Base-by-base conservation (phyloP, 345 rosid species). In the Bruguiera gymnorhiza region DNA sequence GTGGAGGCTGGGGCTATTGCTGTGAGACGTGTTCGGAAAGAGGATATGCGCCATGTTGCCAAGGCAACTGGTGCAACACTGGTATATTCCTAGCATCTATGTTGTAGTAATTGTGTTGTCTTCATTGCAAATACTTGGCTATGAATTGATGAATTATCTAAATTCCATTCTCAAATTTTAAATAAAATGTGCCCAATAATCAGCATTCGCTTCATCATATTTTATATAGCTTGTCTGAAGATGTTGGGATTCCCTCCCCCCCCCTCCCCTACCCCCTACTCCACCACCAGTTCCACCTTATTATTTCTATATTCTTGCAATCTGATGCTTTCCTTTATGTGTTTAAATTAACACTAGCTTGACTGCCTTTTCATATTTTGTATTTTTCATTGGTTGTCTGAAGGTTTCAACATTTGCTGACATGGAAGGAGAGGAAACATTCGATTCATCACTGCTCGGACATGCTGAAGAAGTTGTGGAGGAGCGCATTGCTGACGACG, bases 371-470 rank as follows among this genome's bases (percentile, higher is more conserved):
- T 43, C 50, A 32, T 74, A 62, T 24, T 60, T 70, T 18, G 9
- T 13, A 16, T 59, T 10, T 62, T 21, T 53, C 27, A 19, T 20
- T 37, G 58, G 58, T 36, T 34, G 21, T 36, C 3, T 70, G 32
- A 54, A 96, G 99, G 96, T 92, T 65, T 90, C 97, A 59, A 96
- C 99, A 65, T 96, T 96, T 82, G 98, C 97, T 70, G 99, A 96
- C 72, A 96, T 90, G 98, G 98, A 96, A 75, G 99, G 99, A 2
- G 96, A 96, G 54, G 99, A 92, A 79, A 96, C 99, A 62, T 96
- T 86, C 76, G 99, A 96, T 81, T 73, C 91, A 1, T 86, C 95
- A 66, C 72, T 90, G 67, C 89, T 90, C 57, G 99, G 98, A 60
- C 66, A 68, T 72, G 97, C 99, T 34, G 90, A 90, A 57, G 96